Conservation (phyloP, 805 yeast genomes). For the Candida easanensis region DNA sequence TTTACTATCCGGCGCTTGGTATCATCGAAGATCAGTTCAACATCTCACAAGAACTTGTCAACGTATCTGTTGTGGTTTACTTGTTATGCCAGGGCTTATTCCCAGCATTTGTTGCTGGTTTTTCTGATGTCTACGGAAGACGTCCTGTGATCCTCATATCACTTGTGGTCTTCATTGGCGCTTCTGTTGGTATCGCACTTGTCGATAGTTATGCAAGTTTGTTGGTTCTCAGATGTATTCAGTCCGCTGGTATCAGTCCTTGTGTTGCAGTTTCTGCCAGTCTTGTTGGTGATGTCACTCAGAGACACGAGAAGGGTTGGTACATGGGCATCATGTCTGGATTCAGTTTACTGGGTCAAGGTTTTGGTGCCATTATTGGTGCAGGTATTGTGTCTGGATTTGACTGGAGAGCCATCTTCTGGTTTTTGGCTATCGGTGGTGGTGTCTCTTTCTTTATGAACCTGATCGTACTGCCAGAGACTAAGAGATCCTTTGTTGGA, state of each 20-base stretch:
- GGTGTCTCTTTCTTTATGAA: conserved; percentile 40
- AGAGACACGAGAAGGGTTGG: conserved; percentile 65
- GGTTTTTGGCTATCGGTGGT: conserved; percentile 69
- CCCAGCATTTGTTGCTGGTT: conserved; percentile 66
- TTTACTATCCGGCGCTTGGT: conserved; percentile 76
- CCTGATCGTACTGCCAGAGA: conserved; percentile 63
- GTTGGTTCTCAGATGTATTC: conserved; percentile 63
- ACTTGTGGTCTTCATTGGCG: conserved; percentile 51
- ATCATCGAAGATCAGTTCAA: conserved; percentile 52
- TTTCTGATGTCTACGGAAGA: conserved; percentile 72
- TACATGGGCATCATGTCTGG: conserved; percentile 67
- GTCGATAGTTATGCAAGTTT: conserved; percentile 56
- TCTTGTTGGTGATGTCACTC: conserved; percentile 70
- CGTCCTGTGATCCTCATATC: conserved; percentile 62
- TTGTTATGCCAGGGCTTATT: conserved; percentile 72
- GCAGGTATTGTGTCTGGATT: conserved; percentile 40
- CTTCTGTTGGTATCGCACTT: conserved; percentile 66
- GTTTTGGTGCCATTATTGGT: conserved; percentile 71
- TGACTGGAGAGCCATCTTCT: conserved; percentile 75
- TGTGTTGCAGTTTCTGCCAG: conserved; percentile 69
- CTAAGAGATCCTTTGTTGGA: conserved; percentile 68
- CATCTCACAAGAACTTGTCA: conserved; percentile 54
- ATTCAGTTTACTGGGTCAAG: conserved; percentile 66
- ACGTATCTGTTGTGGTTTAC: conserved; percentile 74
- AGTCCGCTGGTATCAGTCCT: conserved; percentile 77